Evolutionary conservation across 306 rosid genomes (phyloP), one percentile per base, ranked within the genome.

Genomic region (Herpetospermum pedunculosum): DNA sequence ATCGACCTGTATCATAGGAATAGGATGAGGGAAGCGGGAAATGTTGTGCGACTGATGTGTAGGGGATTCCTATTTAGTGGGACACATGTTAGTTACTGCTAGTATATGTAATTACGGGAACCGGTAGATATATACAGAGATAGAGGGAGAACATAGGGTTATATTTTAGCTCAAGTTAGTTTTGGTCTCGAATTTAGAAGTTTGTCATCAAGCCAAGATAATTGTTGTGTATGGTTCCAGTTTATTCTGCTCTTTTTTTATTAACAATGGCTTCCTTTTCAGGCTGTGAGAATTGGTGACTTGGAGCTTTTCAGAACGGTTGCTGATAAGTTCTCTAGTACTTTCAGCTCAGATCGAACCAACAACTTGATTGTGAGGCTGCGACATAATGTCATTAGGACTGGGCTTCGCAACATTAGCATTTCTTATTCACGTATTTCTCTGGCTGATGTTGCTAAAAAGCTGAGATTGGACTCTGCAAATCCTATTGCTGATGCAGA

Each of bases 241-340:
- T 38, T 38, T 64, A 11, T 35, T 34, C 49, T 62, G 15, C 8
- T 34, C 15, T 21, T 10, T 19, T 48, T 29, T 64, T 10, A 38
- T 1, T 38, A 19, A 21, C 18, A 21, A 65, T 38, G 49, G n/a
- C 6, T 12, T 19, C 15, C 37, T 47, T 84, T 79, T 76, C 94
- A 94, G 98, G 98, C 98, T 75, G 98, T 94, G 46, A 81, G 98
- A 28, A 94, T 94, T 84, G 98, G 98, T 71, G 98, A 91, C 80
- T 75, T 94, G 88, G 98, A 91, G 87, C 96, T 94, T 25, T 94
- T 94, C 76, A 91, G 85, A 79, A 86, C 85, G 37, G 91, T 87
- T 75, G 98, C 98, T 14, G 97, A 94, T 71, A 89, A 88, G 84
- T 94, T 91, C 81, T 74, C 96, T 0, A 73, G 81, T 77, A 86